A percentile compares a stretch with the other conserved stretches of the same genome.
Conservation (phyloP, 768 basidiomycete genomes). For the Podaxis rugospora region DNA sequence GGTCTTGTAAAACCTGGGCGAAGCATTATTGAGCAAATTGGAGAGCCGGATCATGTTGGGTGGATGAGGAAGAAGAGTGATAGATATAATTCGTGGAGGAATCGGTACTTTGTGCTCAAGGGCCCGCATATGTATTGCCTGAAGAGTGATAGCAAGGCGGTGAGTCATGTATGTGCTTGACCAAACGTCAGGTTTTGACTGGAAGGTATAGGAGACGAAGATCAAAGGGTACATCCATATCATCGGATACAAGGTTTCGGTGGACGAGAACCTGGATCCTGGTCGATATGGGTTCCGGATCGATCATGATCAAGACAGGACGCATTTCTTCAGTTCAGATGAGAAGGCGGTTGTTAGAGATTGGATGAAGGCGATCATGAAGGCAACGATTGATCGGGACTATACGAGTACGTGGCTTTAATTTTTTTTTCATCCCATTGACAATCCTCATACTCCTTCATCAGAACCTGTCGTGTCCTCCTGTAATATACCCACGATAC, state of each 20-base stretch:
- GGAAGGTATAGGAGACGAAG: slow-evolving; percentile 66
- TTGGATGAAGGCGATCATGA: slow-evolving; percentile 99
- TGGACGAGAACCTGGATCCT: slow-evolving; percentile 88
- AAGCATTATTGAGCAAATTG: slow-evolving; percentile 87
- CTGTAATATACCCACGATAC: slow-evolving; percentile 95
- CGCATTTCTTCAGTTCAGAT: slow-evolving; percentile 89
- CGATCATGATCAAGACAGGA: slow-evolving; percentile 80
- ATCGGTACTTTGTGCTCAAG: slow-evolving; percentile 88
- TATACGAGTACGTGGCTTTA: slow-evolving; percentile 65
- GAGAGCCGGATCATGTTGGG: slow-evolving; percentile 82
- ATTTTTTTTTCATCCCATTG: not conserved
- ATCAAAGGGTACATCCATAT: slow-evolving; percentile 97
- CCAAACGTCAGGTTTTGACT: not conserved
- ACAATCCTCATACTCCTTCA: not conserved
- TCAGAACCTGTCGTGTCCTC: slow-evolving; percentile 92
- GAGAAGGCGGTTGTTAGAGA: slow-evolving; percentile 84
- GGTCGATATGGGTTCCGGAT: slow-evolving; percentile 95
- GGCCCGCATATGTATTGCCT: slow-evolving; percentile 89
- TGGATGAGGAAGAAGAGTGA: slow-evolving; percentile 98
- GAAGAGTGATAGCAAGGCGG: slow-evolving; percentile 63
- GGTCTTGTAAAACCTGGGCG: slow-evolving; percentile 51
- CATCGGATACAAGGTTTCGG: slow-evolving; percentile 85
- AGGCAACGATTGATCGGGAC: slow-evolving; percentile 93
- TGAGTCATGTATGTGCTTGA: slow-evolving; percentile 27
- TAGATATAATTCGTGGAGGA: slow-evolving; percentile 89